Percentiles rank a stretch among this genome's conserved stretches.
These are phyloP conservation scores for Aureobasidium namibiae DNA, from an alignment of 2,329 filamentous ascomycete genomes.

Conservation along the genomic window DNA sequence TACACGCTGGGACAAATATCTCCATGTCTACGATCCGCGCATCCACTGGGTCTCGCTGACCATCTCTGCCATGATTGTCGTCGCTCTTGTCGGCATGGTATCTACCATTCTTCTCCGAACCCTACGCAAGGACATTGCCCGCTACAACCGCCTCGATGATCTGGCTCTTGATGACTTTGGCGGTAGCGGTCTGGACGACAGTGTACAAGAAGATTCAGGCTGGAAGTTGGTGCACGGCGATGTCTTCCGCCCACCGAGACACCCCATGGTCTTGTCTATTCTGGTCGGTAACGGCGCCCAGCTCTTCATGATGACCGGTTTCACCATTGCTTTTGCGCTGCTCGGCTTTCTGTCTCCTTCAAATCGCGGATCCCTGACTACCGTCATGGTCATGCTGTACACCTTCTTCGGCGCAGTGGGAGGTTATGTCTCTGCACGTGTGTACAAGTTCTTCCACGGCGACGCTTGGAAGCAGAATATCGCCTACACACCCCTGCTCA, in stretches of 20 bases:
- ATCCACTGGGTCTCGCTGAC: constrained; percentile 99
- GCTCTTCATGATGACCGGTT: constrained; percentile 93
- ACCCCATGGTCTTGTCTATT: constrained; percentile 75
- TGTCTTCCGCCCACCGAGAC: constrained; percentile 82
- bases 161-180: constrained; percentile 85
- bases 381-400: constrained; percentile 87
- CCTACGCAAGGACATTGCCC: constrained; percentile 86
- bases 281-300: constrained; percentile 90
- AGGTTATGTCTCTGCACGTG: constrained; percentile 77
- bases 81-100: constrained; percentile 85
- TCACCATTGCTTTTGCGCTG: constrained; percentile 87
- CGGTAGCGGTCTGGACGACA: constrained; percentile 71
- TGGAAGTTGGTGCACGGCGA: constrained; percentile 99
- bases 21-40: constrained; percentile 94
- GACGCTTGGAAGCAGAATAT: constrained; percentile 95
- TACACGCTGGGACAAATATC: constrained; percentile 96
- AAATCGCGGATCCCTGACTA: constrained; percentile 87
- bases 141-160: constrained; percentile 90
- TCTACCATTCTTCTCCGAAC: constrained; percentile 85
- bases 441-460: constrained; percentile 92
- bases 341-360: constrained; percentile 92
- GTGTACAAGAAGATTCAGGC: constrained; percentile 92
- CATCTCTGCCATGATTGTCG: constrained; percentile 89
- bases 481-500: constrained; percentile 71
- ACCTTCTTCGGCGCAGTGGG: constrained; percentile 88